Conservation (phyloP, 805 yeast genomes). For the Yamadazyma takamatsuzukensis region DNA sequence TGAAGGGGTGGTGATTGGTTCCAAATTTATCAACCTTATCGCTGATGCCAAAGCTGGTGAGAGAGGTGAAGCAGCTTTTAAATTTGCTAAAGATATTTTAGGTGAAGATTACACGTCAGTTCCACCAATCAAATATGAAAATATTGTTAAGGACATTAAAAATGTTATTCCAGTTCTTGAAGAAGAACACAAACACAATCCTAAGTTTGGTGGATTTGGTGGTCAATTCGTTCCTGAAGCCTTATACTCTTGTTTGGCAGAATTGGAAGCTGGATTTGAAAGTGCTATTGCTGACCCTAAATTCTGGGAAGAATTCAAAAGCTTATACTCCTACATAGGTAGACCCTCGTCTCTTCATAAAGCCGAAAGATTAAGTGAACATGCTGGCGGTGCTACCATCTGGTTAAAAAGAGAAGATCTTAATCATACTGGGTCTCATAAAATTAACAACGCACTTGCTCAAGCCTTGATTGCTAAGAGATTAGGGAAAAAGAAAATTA, state of each 20-base stretch:
- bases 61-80: slow-evolving; percentile 60
- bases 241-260: slow-evolving; percentile 82
- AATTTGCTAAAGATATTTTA: slow-evolving; percentile 66
- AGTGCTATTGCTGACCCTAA: slow-evolving; percentile 81
- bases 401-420: slow-evolving; percentile 98
- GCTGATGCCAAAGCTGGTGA: slow-evolving; percentile 59
- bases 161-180: slow-evolving; percentile 38
- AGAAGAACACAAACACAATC: slow-evolving; percentile 65
- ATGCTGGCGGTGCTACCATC: slow-evolving; percentile 87
- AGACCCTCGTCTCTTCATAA: slow-evolving; percentile 91
- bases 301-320: slow-evolving; percentile 90
- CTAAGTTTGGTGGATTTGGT: slow-evolving; percentile 92
- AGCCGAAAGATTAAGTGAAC: slow-evolving; percentile 85
- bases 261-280: slow-evolving; percentile 85
- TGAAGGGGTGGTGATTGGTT: slow-evolving; percentile 96
- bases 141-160: slow-evolving; percentile 16
- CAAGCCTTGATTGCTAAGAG: slow-evolving; percentile 78
- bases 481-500: slow-evolving; percentile 70
- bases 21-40: slow-evolving; percentile 70
- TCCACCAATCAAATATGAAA: slow-evolving; percentile 25
- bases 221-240: slow-evolving; percentile 99
- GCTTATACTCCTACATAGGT: slow-evolving; percentile 88
- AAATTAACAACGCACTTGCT: slow-evolving; percentile 80
- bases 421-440: slow-evolving; percentile 87
- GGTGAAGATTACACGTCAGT: slow-evolving; percentile 44